Conservation (phyloP, 2,329 filamentous ascomycete genomes). For the Curvularia lunata region DNA sequence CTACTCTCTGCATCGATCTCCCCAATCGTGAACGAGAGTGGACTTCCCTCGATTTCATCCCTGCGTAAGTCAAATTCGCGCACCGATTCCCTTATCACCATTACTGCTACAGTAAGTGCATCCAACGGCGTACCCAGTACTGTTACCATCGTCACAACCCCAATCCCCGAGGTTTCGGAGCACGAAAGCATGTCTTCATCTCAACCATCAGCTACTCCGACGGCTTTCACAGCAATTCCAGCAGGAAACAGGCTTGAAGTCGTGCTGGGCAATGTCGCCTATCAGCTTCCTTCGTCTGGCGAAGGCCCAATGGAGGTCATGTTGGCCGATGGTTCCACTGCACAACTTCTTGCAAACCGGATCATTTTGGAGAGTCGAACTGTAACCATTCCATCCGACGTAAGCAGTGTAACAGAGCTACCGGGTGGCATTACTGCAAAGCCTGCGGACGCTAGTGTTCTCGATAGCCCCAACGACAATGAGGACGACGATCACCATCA, state of each 20-base stretch:
- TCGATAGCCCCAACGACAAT: not conserved
- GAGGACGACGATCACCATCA: not conserved
- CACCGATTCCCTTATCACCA: not conserved
- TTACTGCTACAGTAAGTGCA: slow-evolving; percentile 3
- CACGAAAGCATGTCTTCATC: not conserved
- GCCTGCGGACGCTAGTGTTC: slow-evolving; percentile 5
- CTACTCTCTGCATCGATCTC: not conserved
- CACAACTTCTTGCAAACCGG: slow-evolving; percentile 13
- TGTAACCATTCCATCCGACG: not conserved
- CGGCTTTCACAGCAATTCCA: not conserved
- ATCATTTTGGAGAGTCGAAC: slow-evolving; percentile 17
- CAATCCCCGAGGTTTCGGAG: not conserved
- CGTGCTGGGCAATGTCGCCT: slow-evolving; percentile 17
- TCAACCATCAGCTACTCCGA: slow-evolving; percentile 1
- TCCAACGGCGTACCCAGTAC: slow-evolving; percentile 1
- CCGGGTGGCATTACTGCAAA: slow-evolving; percentile 12
- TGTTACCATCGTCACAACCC: not conserved
- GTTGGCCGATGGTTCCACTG: slow-evolving; percentile 15
- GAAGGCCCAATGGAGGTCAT: slow-evolving; percentile 19
- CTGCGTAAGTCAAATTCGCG: not conserved
- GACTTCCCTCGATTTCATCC: not conserved
- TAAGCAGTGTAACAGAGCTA: not conserved
- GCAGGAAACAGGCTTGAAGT: slow-evolving; percentile 10
- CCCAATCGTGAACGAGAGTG: not conserved
- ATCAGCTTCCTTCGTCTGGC: slow-evolving; percentile 19